Percentiles rank a stretch among this genome's conserved stretches.
These are phyloP conservation scores for Alternaria consortialis DNA, from an alignment of 2,329 filamentous ascomycete species.

Conservation along the genomic window DNA sequence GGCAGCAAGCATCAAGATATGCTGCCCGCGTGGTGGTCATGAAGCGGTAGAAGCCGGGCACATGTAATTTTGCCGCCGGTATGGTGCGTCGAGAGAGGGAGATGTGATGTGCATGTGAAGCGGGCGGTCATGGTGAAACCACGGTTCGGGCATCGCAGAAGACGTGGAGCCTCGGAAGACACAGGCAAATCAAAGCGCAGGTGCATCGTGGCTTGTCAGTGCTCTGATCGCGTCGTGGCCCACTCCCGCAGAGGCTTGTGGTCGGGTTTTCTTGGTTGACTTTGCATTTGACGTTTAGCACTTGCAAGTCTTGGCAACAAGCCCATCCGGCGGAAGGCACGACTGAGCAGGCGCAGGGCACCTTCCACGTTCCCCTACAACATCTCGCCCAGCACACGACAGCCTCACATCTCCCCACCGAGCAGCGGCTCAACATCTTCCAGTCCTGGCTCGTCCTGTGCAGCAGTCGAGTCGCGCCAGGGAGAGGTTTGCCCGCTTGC, in stretches of 20 bases:
- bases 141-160: background rate
- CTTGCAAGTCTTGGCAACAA: constrained; percentile 17
- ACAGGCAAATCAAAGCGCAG: background rate
- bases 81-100: background rate
- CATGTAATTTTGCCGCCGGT: constrained; percentile 2
- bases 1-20: constrained; percentile 7
- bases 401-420: constrained; percentile 23
- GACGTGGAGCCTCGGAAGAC: background rate
- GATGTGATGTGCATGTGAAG: constrained; percentile 5
- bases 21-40: background rate
- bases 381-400: constrained; percentile 31
- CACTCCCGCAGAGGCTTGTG: constrained; percentile 4
- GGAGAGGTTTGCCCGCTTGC: constrained; percentile 45
- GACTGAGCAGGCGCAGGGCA: constrained; percentile 15
- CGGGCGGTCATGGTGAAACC: constrained; percentile 1
- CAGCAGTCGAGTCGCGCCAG: constrained; percentile 53
- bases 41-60: constrained; percentile 10
- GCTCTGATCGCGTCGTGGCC: constrained; percentile 2
- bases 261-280: constrained; percentile 13
- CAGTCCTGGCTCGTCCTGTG: constrained; percentile 58
- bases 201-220: constrained; percentile 1
- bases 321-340: constrained; percentile 19
- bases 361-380: constrained; percentile 28
- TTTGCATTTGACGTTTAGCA: constrained; percentile 21
- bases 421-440: constrained; percentile 50